Evolutionary conservation across 192 early-diverging fungal species (phyloP).

Genomic region (Backusella macrospora): DNA sequence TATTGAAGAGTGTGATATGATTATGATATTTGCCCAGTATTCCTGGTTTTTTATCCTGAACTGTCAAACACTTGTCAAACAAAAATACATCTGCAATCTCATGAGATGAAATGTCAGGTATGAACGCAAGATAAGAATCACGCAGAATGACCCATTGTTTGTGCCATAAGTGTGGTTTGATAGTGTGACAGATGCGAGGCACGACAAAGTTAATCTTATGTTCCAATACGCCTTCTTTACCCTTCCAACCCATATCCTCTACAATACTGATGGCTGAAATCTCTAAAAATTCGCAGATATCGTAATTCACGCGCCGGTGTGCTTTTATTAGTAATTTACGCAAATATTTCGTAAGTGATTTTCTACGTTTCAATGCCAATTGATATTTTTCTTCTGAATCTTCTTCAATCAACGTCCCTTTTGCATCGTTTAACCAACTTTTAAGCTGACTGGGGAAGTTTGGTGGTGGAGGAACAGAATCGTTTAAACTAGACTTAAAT

Average conservation of each 20-base stretch:
- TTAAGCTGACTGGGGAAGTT: slow-evolving; percentile 38
- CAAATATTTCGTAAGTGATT: slow-evolving; percentile 63
- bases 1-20: slow-evolving; percentile 55
- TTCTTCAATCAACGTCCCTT: slow-evolving; percentile 9
- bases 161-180: slow-evolving; percentile 48
- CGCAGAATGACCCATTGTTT: slow-evolving; percentile 77
- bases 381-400: slow-evolving; percentile 45
- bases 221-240: slow-evolving; percentile 77
- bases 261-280: slow-evolving; percentile 75
- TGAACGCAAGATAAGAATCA: slow-evolving; percentile 59
- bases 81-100: slow-evolving; percentile 52
- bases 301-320: slow-evolving; percentile 66
- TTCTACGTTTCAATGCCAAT: slow-evolving; percentile 51
- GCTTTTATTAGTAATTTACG: slow-evolving; percentile 58
- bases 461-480: slow-evolving; percentile 43
- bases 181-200: slow-evolving; percentile 30
- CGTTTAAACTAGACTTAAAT: slow-evolving; percentile 35
- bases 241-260: slow-evolving; percentile 86
- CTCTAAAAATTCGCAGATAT: slow-evolving; percentile 78
- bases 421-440: slow-evolving; percentile 30
- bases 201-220: slow-evolving; percentile 58
- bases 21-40: slow-evolving; percentile 55
- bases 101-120: slow-evolving; percentile 35
- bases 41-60: slow-evolving; percentile 28
- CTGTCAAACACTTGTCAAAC: slow-evolving; percentile 48